Conservation (phyloP, 768 basidiomycete genomes). For the Lactarius sanguifluus region DNA sequence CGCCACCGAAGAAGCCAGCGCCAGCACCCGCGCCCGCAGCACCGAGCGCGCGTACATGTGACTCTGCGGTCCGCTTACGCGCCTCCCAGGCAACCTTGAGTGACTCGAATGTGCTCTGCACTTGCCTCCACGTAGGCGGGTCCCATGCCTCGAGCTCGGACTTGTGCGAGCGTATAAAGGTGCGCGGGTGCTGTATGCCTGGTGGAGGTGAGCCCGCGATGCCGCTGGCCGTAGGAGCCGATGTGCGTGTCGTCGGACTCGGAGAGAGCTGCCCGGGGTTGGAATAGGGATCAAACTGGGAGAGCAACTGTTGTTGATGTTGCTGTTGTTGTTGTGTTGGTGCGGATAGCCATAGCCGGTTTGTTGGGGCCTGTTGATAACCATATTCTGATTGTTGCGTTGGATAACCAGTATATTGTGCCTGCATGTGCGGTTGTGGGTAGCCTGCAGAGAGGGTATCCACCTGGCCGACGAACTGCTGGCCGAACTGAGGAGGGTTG, state of each 20-base stretch:
- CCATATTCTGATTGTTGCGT: constrained; percentile 26
- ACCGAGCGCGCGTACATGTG: constrained; percentile 46
- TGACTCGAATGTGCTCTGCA: constrained; percentile 58
- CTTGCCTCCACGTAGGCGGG: constrained; percentile 33
- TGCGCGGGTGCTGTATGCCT: constrained; percentile 61
- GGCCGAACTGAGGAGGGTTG: constrained; percentile 20
- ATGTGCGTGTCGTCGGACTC: neutral
- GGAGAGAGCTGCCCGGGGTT: constrained; percentile 10
- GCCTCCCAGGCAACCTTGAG: constrained; percentile 66
- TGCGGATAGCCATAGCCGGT: constrained; percentile 28
- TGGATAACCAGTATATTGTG: constrained; percentile 33
- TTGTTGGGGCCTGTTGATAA: constrained; percentile 31
- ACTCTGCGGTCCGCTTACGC: constrained; percentile 56
- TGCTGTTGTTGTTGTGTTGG: constrained; percentile 26
- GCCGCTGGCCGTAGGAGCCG: neutral
- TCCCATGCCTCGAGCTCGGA: constrained; percentile 50
- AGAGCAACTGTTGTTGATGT: constrained; percentile 18
- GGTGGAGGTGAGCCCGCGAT: constrained; percentile 27
- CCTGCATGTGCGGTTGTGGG: constrained; percentile 34
- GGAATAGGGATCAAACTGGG: constrained; percentile 30
- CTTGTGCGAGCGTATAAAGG: constrained; percentile 66
- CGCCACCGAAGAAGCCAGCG: constrained; percentile 39
- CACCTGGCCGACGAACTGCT: constrained; percentile 26
- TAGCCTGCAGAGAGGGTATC: constrained; percentile 27
- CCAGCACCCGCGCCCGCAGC: neutral